Evolutionary conservation across 1,139 yeast genomes (phyloP).

Genomic region (Protomyces inundatus): DNA sequence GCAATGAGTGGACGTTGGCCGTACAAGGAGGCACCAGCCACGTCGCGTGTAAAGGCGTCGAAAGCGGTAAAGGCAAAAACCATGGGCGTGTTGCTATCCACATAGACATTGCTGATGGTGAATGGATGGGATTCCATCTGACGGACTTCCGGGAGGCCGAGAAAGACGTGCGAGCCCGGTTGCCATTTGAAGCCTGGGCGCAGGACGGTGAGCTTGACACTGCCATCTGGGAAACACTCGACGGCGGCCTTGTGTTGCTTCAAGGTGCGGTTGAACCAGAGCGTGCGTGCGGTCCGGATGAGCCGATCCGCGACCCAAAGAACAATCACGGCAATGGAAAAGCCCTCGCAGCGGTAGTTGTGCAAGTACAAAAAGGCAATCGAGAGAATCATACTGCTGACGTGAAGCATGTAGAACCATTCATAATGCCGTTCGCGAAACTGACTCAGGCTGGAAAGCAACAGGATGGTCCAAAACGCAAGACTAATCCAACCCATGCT

Average conservation of each 20-base stretch:
- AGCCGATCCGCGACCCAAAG: slow-evolving; percentile 3
- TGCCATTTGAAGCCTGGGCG: neutral
- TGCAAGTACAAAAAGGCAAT: slow-evolving; percentile 2
- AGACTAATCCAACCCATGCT: slow-evolving; percentile 4
- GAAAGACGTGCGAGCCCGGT: slow-evolving; percentile 8
- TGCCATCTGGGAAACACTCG: slow-evolving; percentile 40
- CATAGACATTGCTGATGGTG: neutral
- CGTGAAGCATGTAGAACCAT: slow-evolving; percentile 1
- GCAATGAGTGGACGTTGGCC: neutral
- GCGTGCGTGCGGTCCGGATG: neutral
- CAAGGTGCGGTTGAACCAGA: neutral
- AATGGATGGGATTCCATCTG: slow-evolving; percentile 4
- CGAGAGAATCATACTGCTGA: neutral
- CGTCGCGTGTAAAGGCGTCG: neutral
- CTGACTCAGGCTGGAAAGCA: neutral
- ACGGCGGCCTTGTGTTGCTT: neutral
- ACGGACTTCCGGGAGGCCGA: neutral
- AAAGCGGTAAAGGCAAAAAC: neutral
- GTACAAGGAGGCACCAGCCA: neutral
- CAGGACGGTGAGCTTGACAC: slow-evolving; percentile 1
- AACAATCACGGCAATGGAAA: neutral
- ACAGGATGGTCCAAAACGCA: slow-evolving; percentile 1
- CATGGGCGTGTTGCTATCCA: neutral
- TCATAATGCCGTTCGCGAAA: slow-evolving; percentile 1
- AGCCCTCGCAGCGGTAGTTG: slow-evolving; percentile 3